Base-by-base conservation (phyloP, 164 flowering plant genomes). In the Vitis rotundifolia region DNA sequence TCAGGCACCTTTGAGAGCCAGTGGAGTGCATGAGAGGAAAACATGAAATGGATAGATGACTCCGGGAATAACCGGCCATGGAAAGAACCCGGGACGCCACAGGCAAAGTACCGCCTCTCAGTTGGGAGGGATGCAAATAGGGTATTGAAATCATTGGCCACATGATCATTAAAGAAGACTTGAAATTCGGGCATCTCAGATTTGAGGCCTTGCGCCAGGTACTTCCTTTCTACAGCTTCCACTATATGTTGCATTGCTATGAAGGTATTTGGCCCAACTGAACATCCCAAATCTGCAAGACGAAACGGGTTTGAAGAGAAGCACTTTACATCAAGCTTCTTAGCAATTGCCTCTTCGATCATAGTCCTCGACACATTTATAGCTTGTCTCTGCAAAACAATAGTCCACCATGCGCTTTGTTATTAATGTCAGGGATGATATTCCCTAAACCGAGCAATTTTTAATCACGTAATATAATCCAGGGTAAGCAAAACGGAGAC, bases 271-370 rank as follows among this genome's bases (percentile, higher is more conserved):
- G 81, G 81, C 19, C 84, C 84, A 11, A 61, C 64, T 9, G 84
- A 66, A 65, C 81, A 81, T 49, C 84, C 84, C 16, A 81, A 19
- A 64, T 81, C 84, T 22, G 77, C 84, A 4, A 80, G 4, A 44
- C 75, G 49, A 12, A 81, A 47, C 31, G 71, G 52, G 66, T 54
- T 68, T 49, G 78, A 53, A 22, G 62, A 44, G 8, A 76, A 68
- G 1, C 8, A 13, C 11, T 28, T 13, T 0, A 73, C 15, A 22
- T 81, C 79, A 8, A 81, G 57, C 18, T 75, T 72, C 48, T 56
- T 59, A 2, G 15, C 5, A 2, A 80, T 75, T 56, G 28, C 70
- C 2, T 75, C 71, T 1, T 57, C 51, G 10, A 77, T 69, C 47
- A 48, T 69, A 7, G 47, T 53, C 15, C 68, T 68, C 1, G 47